A percentile compares a stretch with the other conserved stretches of the same genome.
Evolutionary conservation across 371 early-diverging fungal species (phyloP).

Genomic region (Haplosporangium sp.): DNA sequence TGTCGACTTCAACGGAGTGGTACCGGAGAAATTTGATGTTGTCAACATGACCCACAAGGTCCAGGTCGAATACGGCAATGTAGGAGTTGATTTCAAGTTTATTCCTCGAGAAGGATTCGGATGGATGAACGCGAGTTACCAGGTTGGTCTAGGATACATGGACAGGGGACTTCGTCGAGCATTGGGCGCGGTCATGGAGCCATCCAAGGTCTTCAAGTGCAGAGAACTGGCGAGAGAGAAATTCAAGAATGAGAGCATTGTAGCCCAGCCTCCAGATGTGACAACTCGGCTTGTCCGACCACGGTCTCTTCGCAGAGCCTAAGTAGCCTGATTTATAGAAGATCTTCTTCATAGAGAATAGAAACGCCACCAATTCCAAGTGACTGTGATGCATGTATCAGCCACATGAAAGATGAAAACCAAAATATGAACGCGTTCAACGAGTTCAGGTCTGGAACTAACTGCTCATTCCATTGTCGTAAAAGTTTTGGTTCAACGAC

Average conservation of each 20-base stretch:
- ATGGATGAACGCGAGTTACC: slow-evolving; percentile 97
- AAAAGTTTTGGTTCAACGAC: no score
- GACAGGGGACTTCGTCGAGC: slow-evolving; percentile 80
- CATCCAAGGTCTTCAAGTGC: slow-evolving; percentile 71
- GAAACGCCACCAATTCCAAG: background rate
- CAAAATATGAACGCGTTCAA: no score
- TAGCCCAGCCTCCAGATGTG: slow-evolving; percentile 42
- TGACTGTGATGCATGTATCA: no score
- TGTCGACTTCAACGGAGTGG: slow-evolving; percentile 97
- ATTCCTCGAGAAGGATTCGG: slow-evolving; percentile 98
- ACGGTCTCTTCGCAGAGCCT: slow-evolving; percentile 16
- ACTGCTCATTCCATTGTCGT: no score
- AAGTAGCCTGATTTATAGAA: background rate
- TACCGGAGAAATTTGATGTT: slow-evolving; percentile 97
- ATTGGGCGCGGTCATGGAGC: slow-evolving; percentile 83
- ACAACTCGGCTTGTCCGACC: slow-evolving; percentile 43
- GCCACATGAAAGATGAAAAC: no score
- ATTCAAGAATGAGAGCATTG: slow-evolving; percentile 16
- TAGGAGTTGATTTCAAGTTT: slow-evolving; percentile 94
- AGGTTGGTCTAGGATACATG: slow-evolving; percentile 85
- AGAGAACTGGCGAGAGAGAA: slow-evolving; percentile 1
- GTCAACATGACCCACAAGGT: slow-evolving; percentile 91
- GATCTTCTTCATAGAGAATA: slow-evolving; percentile 1
- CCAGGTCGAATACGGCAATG: slow-evolving; percentile 95
- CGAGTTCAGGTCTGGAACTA: no score